Evolutionary conservation across 2,329 filamentous ascomycete species (phyloP).

Genomic region (Apiospora phragmitis): DNA sequence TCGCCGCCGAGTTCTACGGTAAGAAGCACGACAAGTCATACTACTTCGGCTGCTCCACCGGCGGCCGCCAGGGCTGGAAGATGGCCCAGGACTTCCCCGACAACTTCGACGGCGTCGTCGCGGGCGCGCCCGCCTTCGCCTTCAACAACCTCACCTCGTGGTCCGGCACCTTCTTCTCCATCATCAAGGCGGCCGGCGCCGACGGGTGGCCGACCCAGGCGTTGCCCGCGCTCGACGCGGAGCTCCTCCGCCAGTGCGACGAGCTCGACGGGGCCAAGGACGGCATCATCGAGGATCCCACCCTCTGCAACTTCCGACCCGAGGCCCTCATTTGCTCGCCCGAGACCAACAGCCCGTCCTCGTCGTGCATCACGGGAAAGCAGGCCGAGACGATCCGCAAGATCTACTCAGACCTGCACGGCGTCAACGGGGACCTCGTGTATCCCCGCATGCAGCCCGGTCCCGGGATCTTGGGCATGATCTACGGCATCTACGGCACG

Average conservation of each 20-base stretch:
- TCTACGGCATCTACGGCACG: constrained; percentile 34
- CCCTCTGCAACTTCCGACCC: constrained; percentile 36
- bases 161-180: constrained; percentile 45
- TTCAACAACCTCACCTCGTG: constrained; percentile 35
- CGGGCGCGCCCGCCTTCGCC: constrained; percentile 44
- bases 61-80: constrained; percentile 59
- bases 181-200: constrained; percentile 35
- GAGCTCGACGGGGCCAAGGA: constrained; percentile 40
- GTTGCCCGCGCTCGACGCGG: constrained; percentile 34
- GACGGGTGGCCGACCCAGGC: constrained; percentile 28
- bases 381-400: constrained; percentile 17
- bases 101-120: constrained; percentile 60
- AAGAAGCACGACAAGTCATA: constrained; percentile 44
- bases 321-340: constrained; percentile 33
- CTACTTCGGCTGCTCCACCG: constrained; percentile 59
- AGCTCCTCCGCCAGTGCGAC: constrained; percentile 40
- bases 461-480: constrained; percentile 34
- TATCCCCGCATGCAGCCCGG: constrained; percentile 54
- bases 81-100: constrained; percentile 53
- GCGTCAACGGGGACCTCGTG: constrained; percentile 39
- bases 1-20: constrained; percentile 50
- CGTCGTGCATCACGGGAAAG: constrained; percentile 11
- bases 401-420: constrained; percentile 14
- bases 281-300: constrained; percentile 40
- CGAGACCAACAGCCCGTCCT: constrained; percentile 23